These are phyloP conservation scores for Lipomyces yamanashiensis DNA, from an alignment of 805 yeast genomes.

Conservation along the genomic window DNA sequence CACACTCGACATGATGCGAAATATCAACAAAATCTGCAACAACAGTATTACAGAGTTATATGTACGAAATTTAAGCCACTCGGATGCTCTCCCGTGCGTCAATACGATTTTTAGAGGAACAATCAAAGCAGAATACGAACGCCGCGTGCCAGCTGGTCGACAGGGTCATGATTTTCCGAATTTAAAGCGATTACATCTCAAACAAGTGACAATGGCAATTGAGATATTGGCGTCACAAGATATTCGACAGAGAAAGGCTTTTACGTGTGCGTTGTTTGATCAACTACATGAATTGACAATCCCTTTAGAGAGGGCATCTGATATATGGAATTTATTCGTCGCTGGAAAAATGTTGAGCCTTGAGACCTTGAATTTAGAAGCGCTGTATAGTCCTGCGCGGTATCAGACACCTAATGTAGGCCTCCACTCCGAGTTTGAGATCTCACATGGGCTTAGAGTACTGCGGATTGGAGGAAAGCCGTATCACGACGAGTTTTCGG, in stretches of 20 bases:
- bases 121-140: neutral
- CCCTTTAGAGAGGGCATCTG: neutral
- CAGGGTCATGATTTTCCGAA: neutral
- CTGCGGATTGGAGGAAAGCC: conserved; percentile 1
- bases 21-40: neutral
- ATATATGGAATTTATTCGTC: neutral
- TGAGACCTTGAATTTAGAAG: neutral
- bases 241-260: neutral
- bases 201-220: neutral
- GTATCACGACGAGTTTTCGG: conserved; percentile 1
- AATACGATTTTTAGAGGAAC: neutral
- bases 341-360: neutral
- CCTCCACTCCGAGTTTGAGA: neutral
- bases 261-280: neutral
- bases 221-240: neutral
- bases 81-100: neutral
- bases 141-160: neutral
- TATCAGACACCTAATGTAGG: neutral
- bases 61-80: neutral
- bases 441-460: neutral
- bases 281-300: neutral
- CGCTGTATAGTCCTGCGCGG: conserved; percentile 1
- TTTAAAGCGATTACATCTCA: neutral
- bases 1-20: neutral
- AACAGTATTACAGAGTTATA: neutral